These are phyloP conservation scores for Septoria linicola DNA, from an alignment of 2,329 filamentous ascomycete species.

Conservation along the genomic window DNA sequence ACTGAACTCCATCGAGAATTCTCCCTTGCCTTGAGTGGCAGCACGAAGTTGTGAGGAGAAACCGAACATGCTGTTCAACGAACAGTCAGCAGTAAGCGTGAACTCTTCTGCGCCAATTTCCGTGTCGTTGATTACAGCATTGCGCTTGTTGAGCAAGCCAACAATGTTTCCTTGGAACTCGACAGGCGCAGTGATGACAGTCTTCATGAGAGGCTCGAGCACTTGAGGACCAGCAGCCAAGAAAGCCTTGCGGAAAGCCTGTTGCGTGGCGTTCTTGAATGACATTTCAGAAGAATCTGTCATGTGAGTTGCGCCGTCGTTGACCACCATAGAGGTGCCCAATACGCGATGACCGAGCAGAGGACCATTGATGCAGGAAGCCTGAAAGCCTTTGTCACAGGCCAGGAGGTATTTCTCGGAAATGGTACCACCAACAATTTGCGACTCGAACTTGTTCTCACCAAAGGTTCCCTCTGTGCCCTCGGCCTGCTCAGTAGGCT, in stretches of 20 bases:
- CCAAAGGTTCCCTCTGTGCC: slow-evolving; percentile 56
- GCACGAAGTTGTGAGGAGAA: slow-evolving; percentile 89
- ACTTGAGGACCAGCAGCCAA: slow-evolving; percentile 75
- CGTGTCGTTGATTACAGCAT: slow-evolving; percentile 90
- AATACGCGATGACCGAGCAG: slow-evolving; percentile 91
- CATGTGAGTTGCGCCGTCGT: slow-evolving; percentile 94
- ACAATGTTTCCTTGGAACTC: slow-evolving; percentile 98
- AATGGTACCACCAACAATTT: slow-evolving; percentile 85
- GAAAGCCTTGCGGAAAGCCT: slow-evolving; percentile 96
- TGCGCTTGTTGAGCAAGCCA: slow-evolving; percentile 93
- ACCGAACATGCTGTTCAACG: slow-evolving; percentile 95
- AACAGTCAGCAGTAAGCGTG: slow-evolving; percentile 86
- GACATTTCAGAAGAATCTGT: slow-evolving; percentile 97
- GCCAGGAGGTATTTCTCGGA: slow-evolving; percentile 94
- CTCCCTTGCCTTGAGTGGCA: slow-evolving; percentile 95
- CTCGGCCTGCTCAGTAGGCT: slow-evolving; percentile 60
- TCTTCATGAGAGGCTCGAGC: slow-evolving; percentile 97
- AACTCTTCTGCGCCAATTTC: slow-evolving; percentile 94
- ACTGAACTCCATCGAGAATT: slow-evolving; percentile 98
- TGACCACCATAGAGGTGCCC: slow-evolving; percentile 85
- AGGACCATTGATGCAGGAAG: slow-evolving; percentile 80
- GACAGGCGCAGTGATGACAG: slow-evolving; percentile 87
- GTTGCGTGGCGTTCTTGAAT: slow-evolving; percentile 90
- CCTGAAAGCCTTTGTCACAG: slow-evolving; percentile 90
- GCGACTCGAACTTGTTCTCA: slow-evolving; percentile 80